Base-by-base conservation (phyloP, 2,329 filamentous ascomycete species). In the Helminthosporium solani region DNA sequence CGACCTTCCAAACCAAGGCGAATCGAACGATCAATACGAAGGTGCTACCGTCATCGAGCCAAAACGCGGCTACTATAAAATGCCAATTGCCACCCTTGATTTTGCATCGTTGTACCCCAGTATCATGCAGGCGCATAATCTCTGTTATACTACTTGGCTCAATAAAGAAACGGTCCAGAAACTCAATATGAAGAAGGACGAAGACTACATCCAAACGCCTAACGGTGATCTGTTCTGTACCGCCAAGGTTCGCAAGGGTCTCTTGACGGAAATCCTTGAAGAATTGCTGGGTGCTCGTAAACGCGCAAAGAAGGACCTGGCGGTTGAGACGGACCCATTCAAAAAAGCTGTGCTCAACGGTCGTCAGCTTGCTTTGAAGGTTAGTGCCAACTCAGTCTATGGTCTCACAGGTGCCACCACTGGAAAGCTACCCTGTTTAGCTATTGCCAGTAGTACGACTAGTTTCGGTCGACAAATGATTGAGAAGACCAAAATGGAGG, bases 391-490 rank as follows among this genome's bases (percentile, higher is more conserved):
- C 79, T 95, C 88, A 68, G 94, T 99, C 21, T 99, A 99, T 73
- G 94, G 94, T 76, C 77, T 99, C 54, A 99, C 94, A 6, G 94
- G 94, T 72, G 95, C 94, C 2, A 97, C 91, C 0, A 90, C 90
- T 25, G 94, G 94, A 64, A 99, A 99, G 68, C 78, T 99, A 33
- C 94, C 94, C 0, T 99, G 94, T 77, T 77, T 99, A 48, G 84
- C 88, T 33, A 97, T 99, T 70, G 94, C 94, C 50, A 95, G 90
- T 75, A 96, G 90, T 73, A 97, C 94, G 12, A 99, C 94, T 1
- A 90, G 88, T 75, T 99, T 96, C 63, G 94, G 94, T 57, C 89
- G 94, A 60, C 88, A 96, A 67, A 99, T 99, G 94, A 99, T 99
- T 75, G 92, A 97, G 71, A 94, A 86, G 74, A 97, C 94, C 1